Evolutionary conservation across 176 grass and related monocot genomes (phyloP), one percentile per base, ranked within the genome.

Genomic region (Cocos nucifera): DNA sequence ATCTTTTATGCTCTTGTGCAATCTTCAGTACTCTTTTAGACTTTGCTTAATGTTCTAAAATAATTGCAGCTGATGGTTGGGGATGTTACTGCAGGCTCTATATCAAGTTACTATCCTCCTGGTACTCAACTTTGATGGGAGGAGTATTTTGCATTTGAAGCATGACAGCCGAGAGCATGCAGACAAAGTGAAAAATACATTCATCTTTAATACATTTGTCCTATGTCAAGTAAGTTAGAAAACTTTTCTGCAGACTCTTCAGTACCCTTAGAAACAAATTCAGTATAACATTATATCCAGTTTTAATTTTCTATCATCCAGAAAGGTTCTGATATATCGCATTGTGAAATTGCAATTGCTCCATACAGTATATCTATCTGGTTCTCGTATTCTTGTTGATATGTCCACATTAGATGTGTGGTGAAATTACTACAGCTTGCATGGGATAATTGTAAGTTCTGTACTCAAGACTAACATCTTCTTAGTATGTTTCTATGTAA

Each of bases 161-260:
- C 69, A 88, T 61, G 72, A 91, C 62, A 70, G 68, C 54, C 61
- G 32, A 17, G 62, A 59, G 39, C 63, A 88, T 15, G 77, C 81
- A 14, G 89, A 76, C 50, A 80, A 85, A 88, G 82, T 91, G 66
- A 97, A 97, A 81, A 91, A 88, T 84, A 75, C 87, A 25, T 82
- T 97, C 77, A 85, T 97, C 57, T 97, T 97, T 50, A 97, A 97
- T 75, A 85, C 93, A 44, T 97, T 97, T 75, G 93, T 97, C 49
- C 70, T 97, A 26, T 97, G 81, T 26, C 87, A 97, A 80, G 84
- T 91, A 83, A 71, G 50, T 66, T 64, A 12, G 35, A 28, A 29
- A 18, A 56, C 61, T 35, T 18, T 66, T 73, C 66, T 17, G 3
- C 53, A 9, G 5, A 35, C 32, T 35, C 32, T 35, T 44, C 35